Evolutionary conservation across 2,329 filamentous ascomycete genomes (phyloP).

Genomic region (Reticulascus tulasneorum): DNA sequence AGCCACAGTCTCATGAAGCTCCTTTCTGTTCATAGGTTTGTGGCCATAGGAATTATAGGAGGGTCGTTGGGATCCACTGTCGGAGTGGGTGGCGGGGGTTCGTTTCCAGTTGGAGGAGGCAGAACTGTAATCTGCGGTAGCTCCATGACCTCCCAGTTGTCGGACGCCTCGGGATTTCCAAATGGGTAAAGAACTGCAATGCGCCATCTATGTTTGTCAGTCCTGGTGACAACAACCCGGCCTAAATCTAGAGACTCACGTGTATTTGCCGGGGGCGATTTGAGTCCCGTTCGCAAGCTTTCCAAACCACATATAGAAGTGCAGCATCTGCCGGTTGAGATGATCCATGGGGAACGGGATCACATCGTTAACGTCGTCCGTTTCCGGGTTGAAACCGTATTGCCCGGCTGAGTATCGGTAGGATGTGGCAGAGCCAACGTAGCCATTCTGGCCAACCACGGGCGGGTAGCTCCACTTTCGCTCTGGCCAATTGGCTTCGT

Average conservation of each 20-base stretch:
- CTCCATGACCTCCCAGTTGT: not conserved
- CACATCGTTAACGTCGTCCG: slow-evolving; percentile 33
- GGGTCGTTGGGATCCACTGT: no score
- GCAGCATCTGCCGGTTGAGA: slow-evolving; percentile 25
- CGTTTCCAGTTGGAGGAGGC: no score
- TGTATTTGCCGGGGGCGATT: slow-evolving; percentile 36
- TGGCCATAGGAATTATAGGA: no score
- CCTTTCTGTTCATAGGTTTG: no score
- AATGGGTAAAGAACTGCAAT: not conserved
- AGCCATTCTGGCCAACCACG: slow-evolving; percentile 30
- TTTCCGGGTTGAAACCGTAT: slow-evolving; percentile 28
- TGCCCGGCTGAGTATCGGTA: slow-evolving; percentile 29
- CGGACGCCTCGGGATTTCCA: not conserved
- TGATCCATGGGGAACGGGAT: slow-evolving; percentile 32
- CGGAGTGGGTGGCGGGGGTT: no score
- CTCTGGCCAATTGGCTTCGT: slow-evolving; percentile 32
- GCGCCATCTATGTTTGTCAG: no score
- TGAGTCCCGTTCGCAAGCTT: slow-evolving; percentile 36
- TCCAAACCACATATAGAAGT: slow-evolving; percentile 34
- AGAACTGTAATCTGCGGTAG: not conserved
- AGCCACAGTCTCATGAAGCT: no score
- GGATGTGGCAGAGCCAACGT: slow-evolving; percentile 37
- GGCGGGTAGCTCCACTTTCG: slow-evolving; percentile 38
- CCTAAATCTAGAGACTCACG: no score
- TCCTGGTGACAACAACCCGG: no score